phyloP scores from a whole-genome alignment of 1,284 basidiomycete species.

The Bjerkandera adusta region DNA sequence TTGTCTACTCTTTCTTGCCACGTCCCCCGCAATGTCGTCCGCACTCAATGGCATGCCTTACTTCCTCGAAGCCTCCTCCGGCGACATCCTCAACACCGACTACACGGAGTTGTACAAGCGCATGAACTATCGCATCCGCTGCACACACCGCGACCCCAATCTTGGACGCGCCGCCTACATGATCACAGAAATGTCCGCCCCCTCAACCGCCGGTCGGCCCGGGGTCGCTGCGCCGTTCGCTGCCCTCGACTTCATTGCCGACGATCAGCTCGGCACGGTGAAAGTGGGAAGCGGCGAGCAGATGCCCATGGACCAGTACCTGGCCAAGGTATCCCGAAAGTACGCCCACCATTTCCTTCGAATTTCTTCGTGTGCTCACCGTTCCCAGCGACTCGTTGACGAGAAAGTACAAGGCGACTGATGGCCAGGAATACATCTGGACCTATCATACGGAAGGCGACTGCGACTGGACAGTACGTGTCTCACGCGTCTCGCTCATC shows the following conservation, averaged over 20 bases:
- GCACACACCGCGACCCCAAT: constrained; percentile 39
- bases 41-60: constrained; percentile 49
- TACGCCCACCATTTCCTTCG: constrained; percentile 21
- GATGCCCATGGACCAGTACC: constrained; percentile 51
- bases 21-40: constrained; percentile 32
- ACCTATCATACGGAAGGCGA: constrained; percentile 39
- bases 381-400: constrained; percentile 34
- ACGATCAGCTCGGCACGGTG: constrained; percentile 50
- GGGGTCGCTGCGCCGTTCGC: constrained; percentile 38
- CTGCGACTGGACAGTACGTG: constrained; percentile 59
- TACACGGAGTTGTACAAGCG: constrained; percentile 64
- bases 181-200: constrained; percentile 41
- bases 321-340: constrained; percentile 43
- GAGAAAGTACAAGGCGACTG: constrained; percentile 54
- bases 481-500: neutral
- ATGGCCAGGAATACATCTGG: constrained; percentile 61
- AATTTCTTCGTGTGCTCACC: constrained; percentile 4
- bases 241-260: constrained; percentile 48
- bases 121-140: constrained; percentile 46
- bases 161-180: constrained; percentile 48
- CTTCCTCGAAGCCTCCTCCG: constrained; percentile 62
- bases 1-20: neutral
- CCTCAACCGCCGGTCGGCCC: constrained; percentile 20
- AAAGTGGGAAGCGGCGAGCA: constrained; percentile 36
- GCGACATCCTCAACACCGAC: constrained; percentile 48